These are phyloP conservation scores for Hirschioporus abietinus DNA, from an alignment of 768 basidiomycete genomes.

Conservation along the genomic window DNA sequence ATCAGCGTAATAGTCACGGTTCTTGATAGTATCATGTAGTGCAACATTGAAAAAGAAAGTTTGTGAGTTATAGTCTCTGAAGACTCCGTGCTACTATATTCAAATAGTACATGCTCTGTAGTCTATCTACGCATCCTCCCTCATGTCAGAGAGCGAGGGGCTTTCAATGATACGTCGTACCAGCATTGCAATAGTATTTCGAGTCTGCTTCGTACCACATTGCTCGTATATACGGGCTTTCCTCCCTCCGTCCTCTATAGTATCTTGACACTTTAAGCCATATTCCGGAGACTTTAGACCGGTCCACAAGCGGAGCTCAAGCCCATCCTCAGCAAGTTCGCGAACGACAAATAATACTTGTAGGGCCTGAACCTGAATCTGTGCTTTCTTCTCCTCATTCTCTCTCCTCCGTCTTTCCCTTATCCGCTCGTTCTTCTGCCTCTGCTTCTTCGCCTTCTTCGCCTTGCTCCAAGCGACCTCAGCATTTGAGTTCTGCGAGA, in stretches of 20 bases:
- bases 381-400: constrained; percentile 18
- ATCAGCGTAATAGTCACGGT: too few species aligned
- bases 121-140: too few species aligned
- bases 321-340: constrained; percentile 6
- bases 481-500: too few species aligned
- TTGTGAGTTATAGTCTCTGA: too few species aligned
- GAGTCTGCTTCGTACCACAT: constrained; percentile 52
- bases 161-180: constrained; percentile 20
- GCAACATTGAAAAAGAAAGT: too few species aligned
- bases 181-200: constrained; percentile 65
- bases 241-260: not conserved
- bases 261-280: constrained; percentile 24
- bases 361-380: constrained; percentile 25
- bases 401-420: constrained; percentile 29
- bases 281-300: constrained; percentile 16
- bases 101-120: too few species aligned
- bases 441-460: too few species aligned
- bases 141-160: too few species aligned
- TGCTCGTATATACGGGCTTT: constrained; percentile 46
- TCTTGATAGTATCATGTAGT: too few species aligned
- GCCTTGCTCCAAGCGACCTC: too few species aligned
- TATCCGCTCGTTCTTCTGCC: too few species aligned
- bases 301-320: constrained; percentile 12
- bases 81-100: too few species aligned
- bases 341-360: constrained; percentile 13